Conservation (phyloP, 2,329 filamentous ascomycete species). For the Leptographium radiaticola region DNA sequence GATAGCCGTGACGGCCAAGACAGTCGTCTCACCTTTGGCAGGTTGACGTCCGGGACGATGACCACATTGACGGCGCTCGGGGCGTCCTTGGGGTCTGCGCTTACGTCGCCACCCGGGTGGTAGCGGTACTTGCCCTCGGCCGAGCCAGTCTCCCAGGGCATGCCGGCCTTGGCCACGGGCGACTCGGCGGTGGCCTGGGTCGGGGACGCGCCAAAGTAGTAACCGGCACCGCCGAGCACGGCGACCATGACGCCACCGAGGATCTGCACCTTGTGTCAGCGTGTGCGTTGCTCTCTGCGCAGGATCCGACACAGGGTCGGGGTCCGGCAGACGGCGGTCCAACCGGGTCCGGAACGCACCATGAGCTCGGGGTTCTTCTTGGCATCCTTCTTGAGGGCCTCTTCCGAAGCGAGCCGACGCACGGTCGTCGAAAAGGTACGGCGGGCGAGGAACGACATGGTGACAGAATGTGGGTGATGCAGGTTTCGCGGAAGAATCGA, state of each 20-base stretch:
- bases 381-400: constrained; percentile 41
- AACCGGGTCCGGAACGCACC: constrained; percentile 21
- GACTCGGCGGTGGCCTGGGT: constrained; percentile 75
- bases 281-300: background rate
- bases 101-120: constrained; percentile 74
- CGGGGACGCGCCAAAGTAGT: constrained; percentile 77
- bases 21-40: constrained; percentile 57
- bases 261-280: constrained; percentile 41
- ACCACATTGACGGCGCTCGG: constrained; percentile 93
- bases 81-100: constrained; percentile 67
- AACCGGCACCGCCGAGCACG: constrained; percentile 78
- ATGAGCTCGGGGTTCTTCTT: constrained; percentile 39
- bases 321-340: background rate
- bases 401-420: constrained; percentile 17
- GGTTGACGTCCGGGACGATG: constrained; percentile 81
- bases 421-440: constrained; percentile 28
- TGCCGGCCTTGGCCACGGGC: constrained; percentile 58
- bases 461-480: constrained; percentile 12
- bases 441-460: constrained; percentile 45
- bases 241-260: constrained; percentile 84
- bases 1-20: too few species aligned
- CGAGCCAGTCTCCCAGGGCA: constrained; percentile 77
- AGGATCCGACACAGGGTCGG: background rate
- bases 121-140: constrained; percentile 59
- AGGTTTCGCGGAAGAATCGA: background rate